Conservation (phyloP, 345 rosid species). For the Hibiscus mutabilis region DNA sequence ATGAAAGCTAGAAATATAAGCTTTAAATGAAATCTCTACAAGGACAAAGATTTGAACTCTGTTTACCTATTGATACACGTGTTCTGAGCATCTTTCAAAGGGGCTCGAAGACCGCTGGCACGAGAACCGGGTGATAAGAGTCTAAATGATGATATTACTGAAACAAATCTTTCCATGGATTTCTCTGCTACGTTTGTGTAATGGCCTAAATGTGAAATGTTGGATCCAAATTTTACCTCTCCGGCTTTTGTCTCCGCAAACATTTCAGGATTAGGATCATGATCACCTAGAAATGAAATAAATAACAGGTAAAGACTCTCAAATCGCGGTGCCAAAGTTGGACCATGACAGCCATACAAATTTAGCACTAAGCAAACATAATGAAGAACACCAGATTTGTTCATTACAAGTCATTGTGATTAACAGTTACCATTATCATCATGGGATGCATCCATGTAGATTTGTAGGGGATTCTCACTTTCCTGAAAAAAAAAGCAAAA, state of each 20-base stretch:
- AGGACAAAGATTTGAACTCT: neutral
- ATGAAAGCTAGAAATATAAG: neutral
- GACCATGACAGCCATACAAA: constrained; percentile 8
- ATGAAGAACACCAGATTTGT: neutral
- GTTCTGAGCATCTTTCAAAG: constrained; percentile 59
- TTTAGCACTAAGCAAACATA: neutral
- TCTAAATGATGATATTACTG: constrained; percentile 61
- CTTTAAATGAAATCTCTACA: neutral
- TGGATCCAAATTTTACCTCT: constrained; percentile 60
- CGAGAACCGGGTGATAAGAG: constrained; percentile 65
- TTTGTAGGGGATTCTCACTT: constrained; percentile 38
- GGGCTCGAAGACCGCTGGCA: constrained; percentile 93
- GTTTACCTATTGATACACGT: constrained; percentile 42
- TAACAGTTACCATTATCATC: constrained; percentile 29
- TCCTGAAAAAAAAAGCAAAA: constrained; percentile 41
- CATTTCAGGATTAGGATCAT: constrained; percentile 26
- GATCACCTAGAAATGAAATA: constrained; percentile 15
- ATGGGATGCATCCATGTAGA: constrained; percentile 32
- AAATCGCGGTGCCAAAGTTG: neutral
- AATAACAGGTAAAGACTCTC: neutral
- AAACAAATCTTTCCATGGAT: constrained; percentile 69
- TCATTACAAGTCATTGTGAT: neutral
- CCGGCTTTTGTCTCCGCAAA: constrained; percentile 16
- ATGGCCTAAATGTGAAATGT: constrained; percentile 60
- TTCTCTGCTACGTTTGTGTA: constrained; percentile 81